Evolutionary conservation across 2,329 filamentous ascomycete genomes (phyloP).

Genomic region (Aureobasidium sp.): DNA sequence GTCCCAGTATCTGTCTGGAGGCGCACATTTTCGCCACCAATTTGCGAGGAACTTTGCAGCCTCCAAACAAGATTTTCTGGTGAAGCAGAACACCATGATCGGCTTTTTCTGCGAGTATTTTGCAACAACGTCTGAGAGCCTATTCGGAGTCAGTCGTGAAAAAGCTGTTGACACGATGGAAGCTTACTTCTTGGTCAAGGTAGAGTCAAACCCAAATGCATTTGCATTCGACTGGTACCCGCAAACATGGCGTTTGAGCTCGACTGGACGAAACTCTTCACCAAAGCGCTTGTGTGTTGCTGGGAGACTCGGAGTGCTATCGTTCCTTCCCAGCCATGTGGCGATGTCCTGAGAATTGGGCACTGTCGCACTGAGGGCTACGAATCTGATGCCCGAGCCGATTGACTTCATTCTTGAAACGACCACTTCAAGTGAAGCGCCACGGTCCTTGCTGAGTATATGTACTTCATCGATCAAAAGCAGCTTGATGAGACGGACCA

Average conservation of each 20-base stretch:
- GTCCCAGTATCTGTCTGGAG: slow-evolving; percentile 56
- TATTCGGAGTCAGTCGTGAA: slow-evolving; percentile 27
- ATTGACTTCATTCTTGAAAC: slow-evolving; percentile 83
- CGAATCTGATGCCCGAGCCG: slow-evolving; percentile 66
- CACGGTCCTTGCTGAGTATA: slow-evolving; percentile 71
- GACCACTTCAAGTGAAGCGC: slow-evolving; percentile 74
- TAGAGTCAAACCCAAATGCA: slow-evolving; percentile 70
- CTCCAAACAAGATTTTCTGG: slow-evolving; percentile 59
- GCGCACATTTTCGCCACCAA: slow-evolving; percentile 52
- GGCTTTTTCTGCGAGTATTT: slow-evolving; percentile 66
- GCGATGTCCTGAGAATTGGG: slow-evolving; percentile 78
- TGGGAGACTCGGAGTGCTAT: slow-evolving; percentile 52
- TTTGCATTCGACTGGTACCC: slow-evolving; percentile 60
- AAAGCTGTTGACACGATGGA: not conserved
- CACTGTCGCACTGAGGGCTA: slow-evolving; percentile 76
- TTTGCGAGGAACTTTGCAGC: slow-evolving; percentile 63
- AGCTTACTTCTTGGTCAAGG: slow-evolving; percentile 52
- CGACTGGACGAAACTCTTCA: slow-evolving; percentile 73
- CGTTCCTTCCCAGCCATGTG: slow-evolving; percentile 65
- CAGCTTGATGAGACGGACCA: slow-evolving; percentile 68
- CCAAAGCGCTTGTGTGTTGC: slow-evolving; percentile 65
- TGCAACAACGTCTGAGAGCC: slow-evolving; percentile 58
- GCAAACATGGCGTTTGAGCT: slow-evolving; percentile 67
- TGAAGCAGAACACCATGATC: slow-evolving; percentile 78
- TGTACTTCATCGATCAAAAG: slow-evolving; percentile 86